These are phyloP conservation scores for Aspergillus glaucus DNA, from an alignment of 2,329 filamentous ascomycete genomes.

Conservation along the genomic window DNA sequence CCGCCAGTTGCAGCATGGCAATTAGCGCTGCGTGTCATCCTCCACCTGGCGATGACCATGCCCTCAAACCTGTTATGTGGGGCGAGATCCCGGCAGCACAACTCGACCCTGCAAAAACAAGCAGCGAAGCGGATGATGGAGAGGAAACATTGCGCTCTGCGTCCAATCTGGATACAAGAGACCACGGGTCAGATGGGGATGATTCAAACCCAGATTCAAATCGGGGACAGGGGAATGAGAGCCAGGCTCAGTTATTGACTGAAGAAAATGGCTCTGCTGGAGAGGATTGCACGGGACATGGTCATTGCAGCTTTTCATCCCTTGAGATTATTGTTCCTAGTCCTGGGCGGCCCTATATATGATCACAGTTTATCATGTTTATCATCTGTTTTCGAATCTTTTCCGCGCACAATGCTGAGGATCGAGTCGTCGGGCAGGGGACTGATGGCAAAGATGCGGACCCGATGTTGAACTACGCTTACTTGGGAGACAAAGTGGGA, in stretches of 20 bases:
- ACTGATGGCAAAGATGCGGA: too few relatives aligned
- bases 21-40: slow-evolving; percentile 8
- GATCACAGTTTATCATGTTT: background rate
- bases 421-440: too few relatives aligned
- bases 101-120: too few relatives aligned
- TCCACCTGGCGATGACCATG: background rate
- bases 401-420: too few relatives aligned
- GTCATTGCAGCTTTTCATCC: background rate
- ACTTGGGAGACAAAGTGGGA: too few relatives aligned
- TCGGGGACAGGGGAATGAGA: background rate
- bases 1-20: slow-evolving; percentile 2
- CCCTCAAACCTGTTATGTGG: slow-evolving; percentile 2
- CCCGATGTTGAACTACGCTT: too few relatives aligned
- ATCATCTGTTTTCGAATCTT: too few relatives aligned
- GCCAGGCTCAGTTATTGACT: background rate
- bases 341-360: background rate
- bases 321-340: background rate
- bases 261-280: background rate
- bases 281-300: background rate
- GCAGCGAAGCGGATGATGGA: too few relatives aligned
- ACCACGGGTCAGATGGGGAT: background rate
- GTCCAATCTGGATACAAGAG: background rate
- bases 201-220: background rate
- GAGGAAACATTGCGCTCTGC: background rate
- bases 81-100: slow-evolving; percentile 6